Base-by-base conservation (phyloP, 2,329 filamentous ascomycete genomes). In the Cylindrodendrum hubeiense region DNA sequence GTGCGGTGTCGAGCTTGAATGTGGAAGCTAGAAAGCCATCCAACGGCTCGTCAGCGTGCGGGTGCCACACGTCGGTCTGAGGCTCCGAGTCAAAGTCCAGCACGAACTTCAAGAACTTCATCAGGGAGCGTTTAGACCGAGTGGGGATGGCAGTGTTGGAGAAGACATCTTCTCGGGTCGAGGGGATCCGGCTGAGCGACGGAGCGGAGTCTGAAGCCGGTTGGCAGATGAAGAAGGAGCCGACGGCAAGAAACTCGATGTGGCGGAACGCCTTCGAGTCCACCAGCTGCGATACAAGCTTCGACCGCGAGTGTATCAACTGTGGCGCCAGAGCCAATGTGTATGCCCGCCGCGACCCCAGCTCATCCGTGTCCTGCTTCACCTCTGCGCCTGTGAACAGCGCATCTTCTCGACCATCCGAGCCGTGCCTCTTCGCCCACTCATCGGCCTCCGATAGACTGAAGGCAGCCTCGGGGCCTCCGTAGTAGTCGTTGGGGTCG, bases 71-170 rank as follows among this genome's bases (percentile, higher is more conserved):
- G 55, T 86, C 86, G 53, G 73, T 78, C 74, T 88, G 87, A 56
- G 77, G 77, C 58, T 84, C 82, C n/a, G 80, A 87, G 70, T 92
- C 88, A 73, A 91, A 91, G 72, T 94, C 88, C 65, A 90, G 84
- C 57, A 97, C 91, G 76, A 96, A 95, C 78, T 95, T 95, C 74
- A 98, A 86, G 74, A 98, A 97, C 79, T 97, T 97, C 91, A 98
- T 97, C 74, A 98, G 81, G 10, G 88, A 87, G 58, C 95, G 90
- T 82, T 98, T 98, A 6, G 93, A 90, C 69, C 92, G 91, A 70
- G 92, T 86, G 49, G 93, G 89, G 61, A 98, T 92, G 24, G 86
- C 85, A 37, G 88, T 88, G 77, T 94, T 91, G 51, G 91, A 88
- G 78, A 98, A 98, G 47, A 98, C 89, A 80, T 98, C 95, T 81